These are phyloP conservation scores for Adansonia madagascariensis DNA, from an alignment of 441 rosid genomes.

Conservation along the genomic window DNA sequence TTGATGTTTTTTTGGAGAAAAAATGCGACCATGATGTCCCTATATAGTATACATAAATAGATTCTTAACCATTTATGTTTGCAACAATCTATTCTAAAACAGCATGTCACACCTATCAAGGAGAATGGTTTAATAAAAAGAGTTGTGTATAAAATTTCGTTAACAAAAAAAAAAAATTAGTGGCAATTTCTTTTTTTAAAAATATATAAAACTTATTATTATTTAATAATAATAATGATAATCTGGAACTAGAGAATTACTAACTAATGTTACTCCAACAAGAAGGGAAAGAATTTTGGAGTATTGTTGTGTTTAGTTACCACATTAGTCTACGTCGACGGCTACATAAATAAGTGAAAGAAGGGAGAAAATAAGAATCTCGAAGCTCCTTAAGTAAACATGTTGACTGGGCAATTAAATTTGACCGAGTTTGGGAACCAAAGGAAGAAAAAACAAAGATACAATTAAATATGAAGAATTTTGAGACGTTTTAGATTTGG, in stretches of 20 bases:
- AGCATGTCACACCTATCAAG: too few species aligned
- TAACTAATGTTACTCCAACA: background rate
- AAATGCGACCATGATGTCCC: too few species aligned
- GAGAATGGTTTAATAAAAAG: too few species aligned
- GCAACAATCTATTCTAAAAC: too few species aligned
- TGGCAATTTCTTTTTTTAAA: too few species aligned
- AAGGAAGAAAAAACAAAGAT: background rate
- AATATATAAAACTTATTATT: too few species aligned
- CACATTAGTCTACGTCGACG: background rate
- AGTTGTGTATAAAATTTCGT: too few species aligned
- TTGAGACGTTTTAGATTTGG: background rate
- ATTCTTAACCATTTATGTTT: too few species aligned
- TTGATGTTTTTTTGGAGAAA: too few species aligned
- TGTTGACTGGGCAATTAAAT: constrained; percentile 2
- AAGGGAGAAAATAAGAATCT: background rate
- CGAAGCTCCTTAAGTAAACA: background rate
- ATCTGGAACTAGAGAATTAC: background rate
- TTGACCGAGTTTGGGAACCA: background rate
- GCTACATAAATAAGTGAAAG: background rate
- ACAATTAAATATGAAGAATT: background rate
- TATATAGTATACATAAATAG: too few species aligned
- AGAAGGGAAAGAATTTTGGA: background rate
- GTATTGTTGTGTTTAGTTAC: background rate
- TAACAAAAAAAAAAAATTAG: too few species aligned
- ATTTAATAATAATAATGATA: too few species aligned